Conservation (phyloP, 1,139 yeast species). For the Blastobotrys ciferrii region DNA sequence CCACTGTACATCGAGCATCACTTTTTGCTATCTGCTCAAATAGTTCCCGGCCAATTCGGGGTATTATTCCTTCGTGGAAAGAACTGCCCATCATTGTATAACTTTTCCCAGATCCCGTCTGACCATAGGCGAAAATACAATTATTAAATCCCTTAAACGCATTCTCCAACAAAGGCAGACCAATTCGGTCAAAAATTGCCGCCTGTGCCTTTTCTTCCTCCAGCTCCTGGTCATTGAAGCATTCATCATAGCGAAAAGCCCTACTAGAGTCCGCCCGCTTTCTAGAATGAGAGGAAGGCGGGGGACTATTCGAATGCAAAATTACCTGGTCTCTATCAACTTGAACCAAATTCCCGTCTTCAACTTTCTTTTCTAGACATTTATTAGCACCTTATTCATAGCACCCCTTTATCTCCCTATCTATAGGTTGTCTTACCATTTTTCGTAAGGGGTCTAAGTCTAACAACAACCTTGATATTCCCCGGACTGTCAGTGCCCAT, state of each 20-base stretch:
- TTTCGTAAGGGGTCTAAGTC: constrained; percentile 17
- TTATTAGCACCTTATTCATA: neutral
- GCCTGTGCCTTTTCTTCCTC: constrained; percentile 39
- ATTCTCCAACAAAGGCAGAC: constrained; percentile 55
- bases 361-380: constrained; percentile 6
- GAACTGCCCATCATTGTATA: constrained; percentile 65
- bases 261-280: constrained; percentile 5
- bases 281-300: neutral
- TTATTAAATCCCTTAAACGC: constrained; percentile 66
- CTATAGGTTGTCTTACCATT: constrained; percentile 10
- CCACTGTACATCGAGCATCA: constrained; percentile 44
- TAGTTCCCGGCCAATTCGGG: constrained; percentile 51
- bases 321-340: constrained; percentile 15
- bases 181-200: constrained; percentile 50
- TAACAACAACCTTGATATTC: constrained; percentile 14
- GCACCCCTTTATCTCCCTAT: too few relatives aligned
- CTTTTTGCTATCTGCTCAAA: constrained; percentile 44
- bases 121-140: constrained; percentile 71
- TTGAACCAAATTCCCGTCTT: constrained; percentile 11
- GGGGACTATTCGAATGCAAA: constrained; percentile 1
- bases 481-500: neutral
- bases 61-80: constrained; percentile 56
- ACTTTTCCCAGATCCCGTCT: constrained; percentile 70
- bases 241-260: constrained; percentile 15
- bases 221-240: constrained; percentile 9